phyloP scores from a whole-genome alignment of 768 basidiomycete species.

The Tephrocybe sp. region DNA sequence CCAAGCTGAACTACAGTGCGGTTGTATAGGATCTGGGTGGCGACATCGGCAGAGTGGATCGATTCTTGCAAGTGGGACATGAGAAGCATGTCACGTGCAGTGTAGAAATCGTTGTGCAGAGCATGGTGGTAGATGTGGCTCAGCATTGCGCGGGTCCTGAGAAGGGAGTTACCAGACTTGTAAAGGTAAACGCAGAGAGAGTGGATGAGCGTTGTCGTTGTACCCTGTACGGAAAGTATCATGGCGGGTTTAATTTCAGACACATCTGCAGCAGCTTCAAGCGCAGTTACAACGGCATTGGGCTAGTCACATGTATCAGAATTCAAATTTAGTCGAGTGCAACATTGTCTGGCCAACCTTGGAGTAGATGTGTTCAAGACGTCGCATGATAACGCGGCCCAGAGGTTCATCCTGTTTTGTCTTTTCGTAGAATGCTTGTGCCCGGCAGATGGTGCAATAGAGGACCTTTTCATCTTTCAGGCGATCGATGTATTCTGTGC shows the following conservation, averaged over 20 bases:
- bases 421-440: constrained; percentile 89
- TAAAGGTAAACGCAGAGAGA: constrained; percentile 90
- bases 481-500: constrained; percentile 97
- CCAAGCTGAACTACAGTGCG: constrained; percentile 97
- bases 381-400: constrained; percentile 88
- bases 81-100: constrained; percentile 94
- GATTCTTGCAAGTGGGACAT: constrained; percentile 99
- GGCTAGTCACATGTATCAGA: constrained; percentile 53
- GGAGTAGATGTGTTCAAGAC: constrained; percentile 96
- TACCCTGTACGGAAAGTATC: constrained; percentile 51
- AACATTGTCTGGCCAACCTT: constrained; percentile 57
- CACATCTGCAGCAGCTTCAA: constrained; percentile 68
- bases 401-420: constrained; percentile 76
- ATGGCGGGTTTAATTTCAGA: constrained; percentile 64
- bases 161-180: constrained; percentile 84
- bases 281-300: constrained; percentile 86
- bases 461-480: constrained; percentile 94
- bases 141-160: constrained; percentile 96
- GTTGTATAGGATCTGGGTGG: constrained; percentile 97
- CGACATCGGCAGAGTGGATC: constrained; percentile 93
- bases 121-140: constrained; percentile 98
- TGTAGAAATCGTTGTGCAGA: constrained; percentile 94
- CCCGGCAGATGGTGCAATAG: constrained; percentile 90
- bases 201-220: constrained; percentile 81
- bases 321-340: not conserved